Conservation (phyloP, 2,329 filamentous ascomycete genomes). For the Sporothrix variecibatus region DNA sequence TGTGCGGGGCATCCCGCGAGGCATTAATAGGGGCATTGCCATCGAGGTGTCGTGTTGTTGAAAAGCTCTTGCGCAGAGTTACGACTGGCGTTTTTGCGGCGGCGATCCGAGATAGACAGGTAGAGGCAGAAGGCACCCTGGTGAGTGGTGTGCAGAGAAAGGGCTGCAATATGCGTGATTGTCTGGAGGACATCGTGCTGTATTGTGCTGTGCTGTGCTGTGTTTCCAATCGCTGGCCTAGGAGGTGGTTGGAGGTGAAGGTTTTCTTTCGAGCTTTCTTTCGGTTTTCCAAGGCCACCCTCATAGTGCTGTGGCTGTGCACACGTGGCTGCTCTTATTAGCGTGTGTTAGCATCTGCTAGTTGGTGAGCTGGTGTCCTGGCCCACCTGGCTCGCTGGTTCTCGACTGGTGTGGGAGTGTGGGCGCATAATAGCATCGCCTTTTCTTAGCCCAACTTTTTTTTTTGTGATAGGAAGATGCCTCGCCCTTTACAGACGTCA, state of each 20-base stretch:
- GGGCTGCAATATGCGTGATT: slow-evolving; percentile 2
- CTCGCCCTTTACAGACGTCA: too few species aligned
- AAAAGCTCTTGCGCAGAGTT: not conserved
- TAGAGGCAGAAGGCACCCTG: not conserved
- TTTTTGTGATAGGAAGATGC: too few species aligned
- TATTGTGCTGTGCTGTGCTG: not conserved
- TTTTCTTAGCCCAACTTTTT: too few species aligned
- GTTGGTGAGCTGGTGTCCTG: not conserved
- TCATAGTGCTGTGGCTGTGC: slow-evolving; percentile 21
- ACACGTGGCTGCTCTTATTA: not conserved
- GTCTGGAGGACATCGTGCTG: slow-evolving; percentile 15
- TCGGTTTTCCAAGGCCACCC: not conserved
- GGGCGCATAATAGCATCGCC: too few species aligned
- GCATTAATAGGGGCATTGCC: not conserved
- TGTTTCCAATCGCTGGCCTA: not conserved
- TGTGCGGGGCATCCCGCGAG: not conserved
- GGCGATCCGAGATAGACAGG: too few species aligned
- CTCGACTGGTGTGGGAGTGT: too few species aligned
- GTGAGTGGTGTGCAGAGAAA: not conserved
- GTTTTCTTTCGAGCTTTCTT: not conserved
- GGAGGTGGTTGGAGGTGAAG: not conserved
- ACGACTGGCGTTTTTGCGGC: not conserved
- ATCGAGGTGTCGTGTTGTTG: not conserved
- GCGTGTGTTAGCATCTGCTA: not conserved
- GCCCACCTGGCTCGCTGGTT: too few species aligned